Evolutionary conservation across 805 yeast species (phyloP), one percentile per base, ranked within the genome.

Genomic region (Saturnispora dispora): DNA sequence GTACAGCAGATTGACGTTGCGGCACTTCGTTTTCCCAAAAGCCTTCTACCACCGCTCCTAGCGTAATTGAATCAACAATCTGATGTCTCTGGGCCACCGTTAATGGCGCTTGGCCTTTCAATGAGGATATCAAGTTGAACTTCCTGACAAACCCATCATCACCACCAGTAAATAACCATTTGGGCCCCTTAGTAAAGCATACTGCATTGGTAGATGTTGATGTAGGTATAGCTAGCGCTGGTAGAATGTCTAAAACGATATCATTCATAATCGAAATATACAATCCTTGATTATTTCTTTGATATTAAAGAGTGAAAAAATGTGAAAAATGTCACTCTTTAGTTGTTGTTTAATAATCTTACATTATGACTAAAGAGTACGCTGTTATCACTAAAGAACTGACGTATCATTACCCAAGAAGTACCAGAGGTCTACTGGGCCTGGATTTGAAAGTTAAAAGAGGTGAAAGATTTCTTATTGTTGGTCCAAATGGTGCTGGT

Each of bases 21-120:
- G 98, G 97, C 60, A 89, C 87, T 68, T 93, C 98, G 66, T 93
- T 93, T 62, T 91, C 98, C 96, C 97, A 93, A 69, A 88, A 91
- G 0, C 93, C 83, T 15, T 76, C 63, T 5, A 90, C 68, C 5
- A 88, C 83, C 6, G 98, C 99, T 0, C 89, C 93, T 61, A 85
- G 83, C 8, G 85, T 77, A 32, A 93, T 79, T 1, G 93, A 78
- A 63, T 93, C 99, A 23, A 88, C 88, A 47, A 89, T 72, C 46
- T 87, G 85, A 65, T 93, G 98, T 60, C 80, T 81, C 65, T 93
- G 99, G 2, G 96, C 88, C 54, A 89, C 86, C 0, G 98, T 91
- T 48, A 93, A 71, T 5, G 93, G 91, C 6, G 84, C 72, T 58
- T 85, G 85, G 17, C 97, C 97, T 60, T 86, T 90, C 23, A 93